phyloP scores from a whole-genome alignment of 805 yeast genomes.

The Candida sanyiensis region DNA sequence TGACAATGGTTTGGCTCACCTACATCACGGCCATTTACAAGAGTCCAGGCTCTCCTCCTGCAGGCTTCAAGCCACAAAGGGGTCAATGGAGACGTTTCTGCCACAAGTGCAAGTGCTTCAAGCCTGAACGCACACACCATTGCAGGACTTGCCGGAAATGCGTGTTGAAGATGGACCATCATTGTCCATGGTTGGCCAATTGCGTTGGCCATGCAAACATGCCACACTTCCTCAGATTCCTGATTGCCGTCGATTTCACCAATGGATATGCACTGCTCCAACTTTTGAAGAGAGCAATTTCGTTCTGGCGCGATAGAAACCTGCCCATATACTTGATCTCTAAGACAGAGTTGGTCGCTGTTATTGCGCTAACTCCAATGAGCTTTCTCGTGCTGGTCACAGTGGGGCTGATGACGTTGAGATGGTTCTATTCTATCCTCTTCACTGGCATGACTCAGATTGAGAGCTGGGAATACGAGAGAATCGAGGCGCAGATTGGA shows the following conservation, averaged over 20 bases:
- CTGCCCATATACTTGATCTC: conserved; percentile 53
- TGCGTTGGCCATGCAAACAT: conserved; percentile 78
- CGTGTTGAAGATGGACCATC: conserved; percentile 90
- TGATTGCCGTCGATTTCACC: conserved; percentile 56
- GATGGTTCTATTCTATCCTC: conserved; percentile 53
- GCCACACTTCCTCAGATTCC: conserved; percentile 76
- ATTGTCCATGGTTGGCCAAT: conserved; percentile 89
- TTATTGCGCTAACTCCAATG: conserved; percentile 48
- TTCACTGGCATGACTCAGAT: conserved; percentile 78
- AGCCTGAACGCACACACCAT: conserved; percentile 84
- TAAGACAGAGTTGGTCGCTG: conserved; percentile 47
- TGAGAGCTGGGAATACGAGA: conserved; percentile 87
- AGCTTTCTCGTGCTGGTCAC: conserved; percentile 56
- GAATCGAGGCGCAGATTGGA: conserved; percentile 62
- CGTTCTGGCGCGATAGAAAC: conserved; percentile 43
- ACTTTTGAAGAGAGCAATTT: conserved; percentile 34
- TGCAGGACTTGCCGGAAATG: conserved; percentile 71
- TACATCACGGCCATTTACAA: conserved; percentile 62
- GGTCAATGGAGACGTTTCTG: conserved; percentile 67
- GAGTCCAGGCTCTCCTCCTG: conserved; percentile 66
- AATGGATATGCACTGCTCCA: conserved; percentile 42
- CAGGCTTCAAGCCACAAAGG: conserved; percentile 35
- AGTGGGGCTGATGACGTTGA: conserved; percentile 49
- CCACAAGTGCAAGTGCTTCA: conserved; percentile 60
- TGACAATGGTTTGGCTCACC: conserved; percentile 65